phyloP scores from a whole-genome alignment of 2,329 filamentous ascomycete species.

The Volutella citrinella region DNA sequence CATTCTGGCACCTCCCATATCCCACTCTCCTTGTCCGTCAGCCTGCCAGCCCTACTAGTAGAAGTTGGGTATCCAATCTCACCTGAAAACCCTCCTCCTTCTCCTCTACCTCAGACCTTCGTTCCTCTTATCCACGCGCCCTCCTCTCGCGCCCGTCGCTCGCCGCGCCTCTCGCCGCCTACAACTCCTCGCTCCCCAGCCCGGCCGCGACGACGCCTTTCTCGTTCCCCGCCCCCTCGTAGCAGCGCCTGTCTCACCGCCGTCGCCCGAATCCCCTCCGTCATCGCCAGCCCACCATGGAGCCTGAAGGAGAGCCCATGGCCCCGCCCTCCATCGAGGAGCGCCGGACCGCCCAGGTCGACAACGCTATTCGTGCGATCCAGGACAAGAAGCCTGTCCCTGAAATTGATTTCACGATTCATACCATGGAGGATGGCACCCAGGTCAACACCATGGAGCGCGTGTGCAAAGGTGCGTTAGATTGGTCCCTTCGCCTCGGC shows the following conservation, averaged over 20 bases:
- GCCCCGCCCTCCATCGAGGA: conserved; percentile 35
- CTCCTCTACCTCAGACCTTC: no score
- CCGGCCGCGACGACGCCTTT: not conserved
- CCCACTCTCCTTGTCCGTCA: no score
- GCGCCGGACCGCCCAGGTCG: conserved; percentile 62
- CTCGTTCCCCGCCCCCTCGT: not conserved
- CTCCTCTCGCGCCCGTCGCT: no score
- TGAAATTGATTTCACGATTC: conserved; percentile 97
- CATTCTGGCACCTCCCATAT: not conserved
- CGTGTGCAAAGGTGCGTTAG: conserved; percentile 87
- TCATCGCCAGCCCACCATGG: conserved; percentile 40
- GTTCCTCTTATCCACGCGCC: no score
- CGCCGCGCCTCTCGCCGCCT: not conserved
- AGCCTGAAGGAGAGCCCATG: conserved; percentile 42
- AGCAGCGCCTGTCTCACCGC: conserved; percentile 21
- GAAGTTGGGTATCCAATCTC: no score
- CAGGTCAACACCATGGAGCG: conserved; percentile 94
- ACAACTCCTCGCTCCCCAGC: not conserved
- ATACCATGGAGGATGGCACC: conserved; percentile 95
- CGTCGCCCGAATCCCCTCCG: conserved; percentile 12
- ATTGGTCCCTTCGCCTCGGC: conserved; percentile 14
- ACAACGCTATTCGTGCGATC: conserved; percentile 89
- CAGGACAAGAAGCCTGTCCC: conserved; percentile 92
- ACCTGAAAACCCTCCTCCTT: no score
- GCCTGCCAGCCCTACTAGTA: no score